Percentiles rank a stretch among this genome's conserved stretches.
Conservation (phyloP, 768 basidiomycete genomes). For the Boletellus emodensis region DNA sequence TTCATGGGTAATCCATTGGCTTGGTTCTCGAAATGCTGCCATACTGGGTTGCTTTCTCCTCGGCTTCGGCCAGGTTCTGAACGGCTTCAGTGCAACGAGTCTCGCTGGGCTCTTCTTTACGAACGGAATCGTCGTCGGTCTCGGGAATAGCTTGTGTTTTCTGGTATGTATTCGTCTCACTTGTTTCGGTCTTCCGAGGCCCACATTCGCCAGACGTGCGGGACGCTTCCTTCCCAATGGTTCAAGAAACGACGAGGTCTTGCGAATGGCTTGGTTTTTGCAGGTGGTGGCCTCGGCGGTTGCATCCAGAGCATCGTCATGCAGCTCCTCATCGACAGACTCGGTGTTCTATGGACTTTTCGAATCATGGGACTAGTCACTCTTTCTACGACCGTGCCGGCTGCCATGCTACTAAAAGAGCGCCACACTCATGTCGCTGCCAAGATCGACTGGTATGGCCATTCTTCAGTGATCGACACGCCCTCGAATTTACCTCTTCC, state of each 20-base stretch:
- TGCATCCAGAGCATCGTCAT: constrained; percentile 29
- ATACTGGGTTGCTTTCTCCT: constrained; percentile 28
- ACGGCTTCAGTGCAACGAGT: constrained; percentile 19
- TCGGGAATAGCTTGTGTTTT: constrained; percentile 26
- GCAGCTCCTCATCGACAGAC: constrained; percentile 23
- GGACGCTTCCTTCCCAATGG: constrained; percentile 34
- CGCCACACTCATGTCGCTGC: constrained; percentile 15
- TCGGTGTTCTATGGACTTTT: constrained; percentile 32
- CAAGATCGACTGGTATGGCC: constrained; percentile 21
- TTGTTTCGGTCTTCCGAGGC: neutral
- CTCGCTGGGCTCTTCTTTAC: constrained; percentile 28
- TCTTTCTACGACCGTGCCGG: constrained; percentile 24
- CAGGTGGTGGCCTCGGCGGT: constrained; percentile 31
- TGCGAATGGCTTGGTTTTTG: constrained; percentile 34
- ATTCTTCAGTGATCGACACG: neutral
- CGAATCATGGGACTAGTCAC: constrained; percentile 29
- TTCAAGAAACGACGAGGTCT: constrained; percentile 31
- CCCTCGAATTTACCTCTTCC: neutral
- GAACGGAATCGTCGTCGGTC: constrained; percentile 27
- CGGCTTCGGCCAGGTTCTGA: constrained; percentile 28
- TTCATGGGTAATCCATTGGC: constrained; percentile 27
- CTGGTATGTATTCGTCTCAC: constrained; percentile 13
- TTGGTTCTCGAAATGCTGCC: constrained; percentile 29
- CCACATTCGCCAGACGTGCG: constrained; percentile 21
- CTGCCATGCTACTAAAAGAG: constrained; percentile 27